Base-by-base conservation (phyloP, 1,284 basidiomycete species). In the Boletus sp. region DNA sequence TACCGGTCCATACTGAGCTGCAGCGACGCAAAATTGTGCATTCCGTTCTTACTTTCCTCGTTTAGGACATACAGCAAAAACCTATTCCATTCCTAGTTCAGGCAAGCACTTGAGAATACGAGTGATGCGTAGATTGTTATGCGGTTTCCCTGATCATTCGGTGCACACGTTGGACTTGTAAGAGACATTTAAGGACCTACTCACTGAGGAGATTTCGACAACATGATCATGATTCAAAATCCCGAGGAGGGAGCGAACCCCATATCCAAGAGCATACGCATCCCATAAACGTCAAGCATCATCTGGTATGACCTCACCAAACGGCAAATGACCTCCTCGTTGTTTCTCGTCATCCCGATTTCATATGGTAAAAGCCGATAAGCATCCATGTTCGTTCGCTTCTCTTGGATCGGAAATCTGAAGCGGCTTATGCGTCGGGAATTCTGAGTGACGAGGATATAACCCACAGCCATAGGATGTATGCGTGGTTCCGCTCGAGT, bases 111-210 rank as follows among this genome's bases (percentile, higher is more conserved):
- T 88, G 58, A 90, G 69, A 53, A 90, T 86, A 17, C 87, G 81
- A 39, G 86, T 83, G 53, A 89, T 81, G 30, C 87, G 82, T 49
- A 89, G 77, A 66, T 88, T 77, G 67, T 90, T 90, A 67, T 90
- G 86, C 6, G 78, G 67, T 26, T 78, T 77, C 38, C 72, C 83
- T 85, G 57, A 25, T 22, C 44, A 34, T 33, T 32, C 23, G 12
- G 30, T 22, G 22, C 38, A n/a, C 32, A 29, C 14, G 13, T 47
- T 40, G 47, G 25, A 37, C 27, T 6, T 14, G 30, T 12, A 25
- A 7, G 26, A 17, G 8, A 20, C 1, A 23, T 33, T 29, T 17
- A 37, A 16, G 34, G 12, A 38, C 32, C 19, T 13, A 80, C 82
- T 74, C 60, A 86, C 84, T 67, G 52, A 75, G 66, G 44, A 91